Evolutionary conservation across 768 basidiomycete species (phyloP).

Genomic region (Trametes maxima): DNA sequence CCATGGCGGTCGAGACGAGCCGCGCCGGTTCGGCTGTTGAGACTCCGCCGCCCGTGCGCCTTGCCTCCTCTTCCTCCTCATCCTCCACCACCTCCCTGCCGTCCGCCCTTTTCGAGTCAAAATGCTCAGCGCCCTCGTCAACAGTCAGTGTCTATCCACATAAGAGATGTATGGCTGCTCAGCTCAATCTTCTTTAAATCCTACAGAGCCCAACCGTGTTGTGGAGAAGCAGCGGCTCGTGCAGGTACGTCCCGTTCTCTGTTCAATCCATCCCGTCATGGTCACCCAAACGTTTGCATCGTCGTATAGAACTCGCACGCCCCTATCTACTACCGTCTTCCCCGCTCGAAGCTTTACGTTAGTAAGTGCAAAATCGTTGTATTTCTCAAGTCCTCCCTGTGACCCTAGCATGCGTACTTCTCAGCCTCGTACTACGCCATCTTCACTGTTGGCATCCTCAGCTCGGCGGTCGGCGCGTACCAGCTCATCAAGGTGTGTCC

Average conservation of each 20-base stretch:
- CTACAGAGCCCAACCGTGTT: slow-evolving; percentile 61
- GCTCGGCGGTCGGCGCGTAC: slow-evolving; percentile 53
- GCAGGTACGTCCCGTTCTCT: slow-evolving; percentile 50
- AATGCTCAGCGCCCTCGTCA: slow-evolving; percentile 66
- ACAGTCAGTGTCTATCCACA: slow-evolving; percentile 49
- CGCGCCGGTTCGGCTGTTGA: slow-evolving; percentile 38
- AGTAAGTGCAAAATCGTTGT: slow-evolving; percentile 44
- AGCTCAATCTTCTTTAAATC: slow-evolving; percentile 17
- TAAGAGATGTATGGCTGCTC: neutral
- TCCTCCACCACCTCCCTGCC: slow-evolving; percentile 46
- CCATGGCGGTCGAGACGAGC: slow-evolving; percentile 41
- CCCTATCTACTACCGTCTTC: slow-evolving; percentile 61
- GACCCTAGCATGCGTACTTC: neutral
- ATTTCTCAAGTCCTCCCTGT: neutral
- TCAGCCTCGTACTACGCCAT: slow-evolving; percentile 57
- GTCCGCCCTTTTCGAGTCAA: slow-evolving; percentile 35
- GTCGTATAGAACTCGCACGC: slow-evolving; percentile 41
- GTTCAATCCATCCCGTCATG: neutral
- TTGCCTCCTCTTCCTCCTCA: slow-evolving; percentile 13
- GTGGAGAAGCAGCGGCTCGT: slow-evolving; percentile 64
- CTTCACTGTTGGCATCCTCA: slow-evolving; percentile 57
- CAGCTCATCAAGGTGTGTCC: slow-evolving; percentile 43
- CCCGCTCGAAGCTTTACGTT: slow-evolving; percentile 65
- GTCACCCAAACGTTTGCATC: neutral
- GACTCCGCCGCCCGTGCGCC: slow-evolving; percentile 34